Base-by-base conservation (phyloP, 257 asterid genomes). In the Solanum okadae region DNA sequence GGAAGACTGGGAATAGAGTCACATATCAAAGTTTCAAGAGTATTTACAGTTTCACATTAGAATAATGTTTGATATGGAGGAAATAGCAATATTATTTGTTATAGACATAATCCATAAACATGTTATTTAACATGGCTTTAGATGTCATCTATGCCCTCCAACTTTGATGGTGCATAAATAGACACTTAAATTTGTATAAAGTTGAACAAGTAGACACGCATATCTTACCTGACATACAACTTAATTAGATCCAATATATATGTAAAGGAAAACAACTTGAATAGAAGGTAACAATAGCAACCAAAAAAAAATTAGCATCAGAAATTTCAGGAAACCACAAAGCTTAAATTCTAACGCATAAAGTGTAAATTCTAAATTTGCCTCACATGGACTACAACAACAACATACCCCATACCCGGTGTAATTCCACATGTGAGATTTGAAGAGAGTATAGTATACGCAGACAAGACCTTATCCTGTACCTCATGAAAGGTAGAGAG, bases 161-260 rank as follows among this genome's bases (percentile, higher is more conserved):
- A 61, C 1, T 61, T 61, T 61, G 2, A 5, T 4, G 12, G 29
- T 61, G 13, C 11, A 61, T 1, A 61, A 23, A 9, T 61, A 61
- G 14, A 61, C 13, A 23, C 27, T 9, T 23, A 23, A 61, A 61
- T n/a, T 9, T 23, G 6, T 61, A 61, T 61, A 61, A 61, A 23
- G 27, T 59, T 61, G 12, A 22, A 8, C 27, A 22, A 56, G 5
- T 59, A 59, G 0, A 8, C n/a, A 65, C 11, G 0, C 2, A 0
- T 7, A 0, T 59, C 67, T 18, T 56, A 56, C n/a, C 0, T 56
- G 65, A 56, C 35, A 67, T 67, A 65, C 73, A 67, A 67, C n/a
- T 70, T 29, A 15, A 15, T 67, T 31, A 14, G n/a, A 70, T 31
- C 13, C 77, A 7, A 15, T 7, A 70, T 14, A 35, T 35, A 38